These are phyloP conservation scores for Neofusicoccum cordaticola DNA, from an alignment of 2,329 filamentous ascomycete species.

Conservation along the genomic window DNA sequence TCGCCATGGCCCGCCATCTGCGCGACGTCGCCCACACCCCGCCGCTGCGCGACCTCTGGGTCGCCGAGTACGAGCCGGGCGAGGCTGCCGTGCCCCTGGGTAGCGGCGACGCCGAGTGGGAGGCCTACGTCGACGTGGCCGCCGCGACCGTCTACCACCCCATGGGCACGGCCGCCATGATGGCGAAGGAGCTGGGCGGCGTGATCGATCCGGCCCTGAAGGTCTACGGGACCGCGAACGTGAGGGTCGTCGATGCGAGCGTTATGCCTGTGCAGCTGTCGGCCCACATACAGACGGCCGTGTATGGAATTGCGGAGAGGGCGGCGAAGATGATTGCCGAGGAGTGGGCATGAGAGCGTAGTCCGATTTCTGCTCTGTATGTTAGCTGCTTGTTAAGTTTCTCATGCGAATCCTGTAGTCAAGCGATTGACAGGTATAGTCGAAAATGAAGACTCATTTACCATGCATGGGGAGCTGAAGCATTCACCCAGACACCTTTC, in stretches of 20 bases:
- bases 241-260: slow-evolving; percentile 32
- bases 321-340: slow-evolving; percentile 25
- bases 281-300: slow-evolving; percentile 22
- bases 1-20: slow-evolving; percentile 18
- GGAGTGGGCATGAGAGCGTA: background rate
- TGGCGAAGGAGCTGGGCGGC: slow-evolving; percentile 25
- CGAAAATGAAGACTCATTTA: no score
- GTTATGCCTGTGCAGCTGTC: slow-evolving; percentile 24
- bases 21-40: slow-evolving; percentile 19
- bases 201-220: slow-evolving; percentile 25
- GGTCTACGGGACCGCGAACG: slow-evolving; percentile 24
- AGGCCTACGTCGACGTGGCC: slow-evolving; percentile 23
- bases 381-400: no score
- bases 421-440: no score
- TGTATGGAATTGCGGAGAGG: slow-evolving; percentile 31
- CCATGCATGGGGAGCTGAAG: no score
- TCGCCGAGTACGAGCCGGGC: slow-evolving; percentile 6
- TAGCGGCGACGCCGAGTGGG: slow-evolving; percentile 20
- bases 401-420: no score
- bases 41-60: slow-evolving; percentile 18
- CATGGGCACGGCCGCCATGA: slow-evolving; percentile 35
- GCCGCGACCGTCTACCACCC: slow-evolving; percentile 31
- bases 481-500: no score
- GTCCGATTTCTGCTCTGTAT: no score
- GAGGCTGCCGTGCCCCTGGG: background rate